phyloP scores from a whole-genome alignment of 2,329 filamentous ascomycete genomes.

The Daldinia sp. region DNA sequence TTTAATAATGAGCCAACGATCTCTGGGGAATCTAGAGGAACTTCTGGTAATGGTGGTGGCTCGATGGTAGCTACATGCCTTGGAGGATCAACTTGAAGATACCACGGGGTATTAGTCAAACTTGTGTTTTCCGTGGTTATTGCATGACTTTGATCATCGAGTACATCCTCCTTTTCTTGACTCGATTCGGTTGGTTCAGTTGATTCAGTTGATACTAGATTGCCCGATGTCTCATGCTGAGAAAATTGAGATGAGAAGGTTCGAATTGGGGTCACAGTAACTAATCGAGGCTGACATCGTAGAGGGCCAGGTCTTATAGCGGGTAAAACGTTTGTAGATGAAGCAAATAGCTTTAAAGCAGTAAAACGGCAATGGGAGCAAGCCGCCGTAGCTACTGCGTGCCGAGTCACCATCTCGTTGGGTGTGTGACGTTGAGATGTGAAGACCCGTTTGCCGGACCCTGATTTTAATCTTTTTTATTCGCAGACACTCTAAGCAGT shows the following conservation, averaged over 20 bases:
- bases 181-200: neutral
- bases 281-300: constrained; percentile 16
- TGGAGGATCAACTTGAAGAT: constrained; percentile 76
- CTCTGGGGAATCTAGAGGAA: constrained; percentile 73
- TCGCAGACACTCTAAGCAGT: too few species aligned
- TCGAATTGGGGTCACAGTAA: constrained; percentile 20
- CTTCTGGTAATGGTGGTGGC: constrained; percentile 57
- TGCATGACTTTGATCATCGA: constrained; percentile 11
- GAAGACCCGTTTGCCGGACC: too few species aligned
- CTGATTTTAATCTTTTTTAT: too few species aligned
- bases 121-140: constrained; percentile 8
- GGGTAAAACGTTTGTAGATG: constrained; percentile 27
- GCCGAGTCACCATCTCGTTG: constrained; percentile 40
- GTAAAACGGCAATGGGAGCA: constrained; percentile 45
- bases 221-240: constrained; percentile 7
- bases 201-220: constrained; percentile 2
- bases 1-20: constrained; percentile 77
- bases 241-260: constrained; percentile 34
- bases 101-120: constrained; percentile 68
- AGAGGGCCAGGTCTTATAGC: constrained; percentile 22
- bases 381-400: constrained; percentile 39
- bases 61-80: constrained; percentile 59
- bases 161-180: constrained; percentile 8
- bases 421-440: neutral
- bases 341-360: constrained; percentile 43